These are phyloP conservation scores for Termitomyces sp. DNA, from an alignment of 768 basidiomycete genomes.

Conservation along the genomic window DNA sequence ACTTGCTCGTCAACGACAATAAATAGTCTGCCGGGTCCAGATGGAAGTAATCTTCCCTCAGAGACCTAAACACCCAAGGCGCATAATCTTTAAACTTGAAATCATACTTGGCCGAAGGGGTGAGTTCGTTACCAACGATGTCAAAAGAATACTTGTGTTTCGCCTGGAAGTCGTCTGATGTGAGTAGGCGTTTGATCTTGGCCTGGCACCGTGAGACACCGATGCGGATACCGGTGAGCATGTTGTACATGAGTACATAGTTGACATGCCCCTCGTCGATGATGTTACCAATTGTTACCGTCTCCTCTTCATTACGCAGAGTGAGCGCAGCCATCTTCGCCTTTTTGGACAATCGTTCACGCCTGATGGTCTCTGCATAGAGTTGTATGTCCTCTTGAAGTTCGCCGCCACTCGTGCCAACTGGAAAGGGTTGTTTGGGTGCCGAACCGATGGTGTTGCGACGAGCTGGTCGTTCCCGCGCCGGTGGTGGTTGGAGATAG, in stretches of 20 bases:
- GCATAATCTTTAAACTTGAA: slow-evolving; percentile 99
- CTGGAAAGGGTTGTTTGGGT: slow-evolving; percentile 22
- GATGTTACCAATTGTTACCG: slow-evolving; percentile 85
- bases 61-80: slow-evolving; percentile 94
- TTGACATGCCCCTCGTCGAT: slow-evolving; percentile 99
- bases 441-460: slow-evolving; percentile 70
- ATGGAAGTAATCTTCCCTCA: slow-evolving; percentile 91
- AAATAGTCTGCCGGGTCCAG: slow-evolving; percentile 98
- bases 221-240: slow-evolving; percentile 97
- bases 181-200: slow-evolving; percentile 83
- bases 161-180: slow-evolving; percentile 81
- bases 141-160: slow-evolving; percentile 96
- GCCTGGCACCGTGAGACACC: slow-evolving; percentile 96
- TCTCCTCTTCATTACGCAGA: slow-evolving; percentile 29
- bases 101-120: slow-evolving; percentile 96
- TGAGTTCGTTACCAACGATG: slow-evolving; percentile 96
- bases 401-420: slow-evolving; percentile 38
- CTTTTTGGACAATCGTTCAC: slow-evolving; percentile 71
- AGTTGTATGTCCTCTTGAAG: slow-evolving; percentile 79
- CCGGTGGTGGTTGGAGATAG: slow-evolving; percentile 48
- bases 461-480: slow-evolving; percentile 42
- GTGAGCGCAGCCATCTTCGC: slow-evolving; percentile 59
- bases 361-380: slow-evolving; percentile 84
- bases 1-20: slow-evolving; percentile 92
- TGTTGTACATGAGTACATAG: slow-evolving; percentile 99